These are phyloP conservation scores for Fusarium brachygibbosum DNA, from an alignment of 2,329 filamentous ascomycete genomes.

Conservation along the genomic window DNA sequence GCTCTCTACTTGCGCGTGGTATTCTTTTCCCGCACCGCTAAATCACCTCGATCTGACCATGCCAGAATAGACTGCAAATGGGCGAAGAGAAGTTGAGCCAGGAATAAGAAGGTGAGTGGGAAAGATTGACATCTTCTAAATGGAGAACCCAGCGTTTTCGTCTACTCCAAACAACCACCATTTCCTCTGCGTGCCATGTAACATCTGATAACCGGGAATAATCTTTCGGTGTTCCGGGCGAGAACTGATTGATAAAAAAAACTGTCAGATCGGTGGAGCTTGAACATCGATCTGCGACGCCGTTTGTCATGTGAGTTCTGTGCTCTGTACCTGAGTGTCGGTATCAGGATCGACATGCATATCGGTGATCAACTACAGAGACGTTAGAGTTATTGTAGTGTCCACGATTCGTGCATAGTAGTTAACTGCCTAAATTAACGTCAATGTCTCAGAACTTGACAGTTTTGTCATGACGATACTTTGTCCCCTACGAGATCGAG, in stretches of 20 bases:
- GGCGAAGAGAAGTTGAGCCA: not conserved
- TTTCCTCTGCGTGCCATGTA: not conserved
- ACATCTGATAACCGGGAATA: not conserved
- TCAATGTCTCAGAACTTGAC: not conserved
- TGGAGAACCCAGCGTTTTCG: not conserved
- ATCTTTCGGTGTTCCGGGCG: not conserved
- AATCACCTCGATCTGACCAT: too few species aligned
- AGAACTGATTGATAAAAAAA: slow-evolving; percentile 2
- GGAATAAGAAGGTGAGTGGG: not conserved
- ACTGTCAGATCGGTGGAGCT: not conserved
- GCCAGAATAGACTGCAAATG: not conserved
- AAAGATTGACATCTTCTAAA: not conserved
- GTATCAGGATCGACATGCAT: not conserved
- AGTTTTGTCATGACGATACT: not conserved
- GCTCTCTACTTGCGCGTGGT: too few species aligned
- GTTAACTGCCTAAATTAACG: too few species aligned
- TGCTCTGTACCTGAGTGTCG: slow-evolving; percentile 1
- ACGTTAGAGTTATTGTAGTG: not conserved
- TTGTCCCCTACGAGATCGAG: not conserved
- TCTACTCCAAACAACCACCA: not conserved
- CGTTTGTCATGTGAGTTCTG: not conserved
- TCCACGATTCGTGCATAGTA: not conserved
- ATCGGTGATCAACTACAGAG: not conserved
- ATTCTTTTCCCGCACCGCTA: too few species aligned
- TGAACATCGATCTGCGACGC: not conserved